A percentile compares a stretch with the other conserved stretches of the same genome.
Conservation (phyloP, 768 basidiomycete species). For the Pisolithus microcarpus region DNA sequence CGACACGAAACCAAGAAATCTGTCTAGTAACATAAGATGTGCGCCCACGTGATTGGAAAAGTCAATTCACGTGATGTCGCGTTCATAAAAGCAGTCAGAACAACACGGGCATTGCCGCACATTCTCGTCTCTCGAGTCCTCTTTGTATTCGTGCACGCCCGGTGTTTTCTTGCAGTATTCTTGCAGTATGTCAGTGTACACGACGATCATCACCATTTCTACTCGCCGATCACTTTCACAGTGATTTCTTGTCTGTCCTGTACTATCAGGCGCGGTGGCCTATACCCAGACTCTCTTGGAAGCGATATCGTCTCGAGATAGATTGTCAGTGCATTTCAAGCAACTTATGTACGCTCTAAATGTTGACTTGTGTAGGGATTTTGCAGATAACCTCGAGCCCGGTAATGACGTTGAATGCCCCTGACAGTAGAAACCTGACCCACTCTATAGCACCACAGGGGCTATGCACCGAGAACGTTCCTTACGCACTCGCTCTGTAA, state of each 20-base stretch:
- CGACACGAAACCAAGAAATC: not conserved
- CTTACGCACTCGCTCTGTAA: not conserved
- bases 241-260: too few species aligned
- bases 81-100: slow-evolving; percentile 20
- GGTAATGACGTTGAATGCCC: too few species aligned
- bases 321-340: too few species aligned
- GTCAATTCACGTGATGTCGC: slow-evolving; percentile 26
- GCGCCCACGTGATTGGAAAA: not conserved
- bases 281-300: too few species aligned
- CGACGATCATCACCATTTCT: too few species aligned
- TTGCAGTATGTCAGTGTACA: not conserved
- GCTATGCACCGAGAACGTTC: not conserved
- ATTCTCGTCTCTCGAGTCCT: slow-evolving; percentile 22
- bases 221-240: too few species aligned
- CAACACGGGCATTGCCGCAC: slow-evolving; percentile 16
- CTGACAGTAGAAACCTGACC: not conserved
- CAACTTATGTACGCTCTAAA: too few species aligned
- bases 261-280: too few species aligned
- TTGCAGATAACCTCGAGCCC: too few species aligned
- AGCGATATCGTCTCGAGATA: too few species aligned
- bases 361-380: too few species aligned
- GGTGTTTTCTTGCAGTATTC: slow-evolving; percentile 1
- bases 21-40: not conserved
- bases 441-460: not conserved
- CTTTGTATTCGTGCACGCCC: slow-evolving; percentile 11